Conservation (phyloP, 306 rosid genomes). For the Gynostemma pentaphyllum region DNA sequence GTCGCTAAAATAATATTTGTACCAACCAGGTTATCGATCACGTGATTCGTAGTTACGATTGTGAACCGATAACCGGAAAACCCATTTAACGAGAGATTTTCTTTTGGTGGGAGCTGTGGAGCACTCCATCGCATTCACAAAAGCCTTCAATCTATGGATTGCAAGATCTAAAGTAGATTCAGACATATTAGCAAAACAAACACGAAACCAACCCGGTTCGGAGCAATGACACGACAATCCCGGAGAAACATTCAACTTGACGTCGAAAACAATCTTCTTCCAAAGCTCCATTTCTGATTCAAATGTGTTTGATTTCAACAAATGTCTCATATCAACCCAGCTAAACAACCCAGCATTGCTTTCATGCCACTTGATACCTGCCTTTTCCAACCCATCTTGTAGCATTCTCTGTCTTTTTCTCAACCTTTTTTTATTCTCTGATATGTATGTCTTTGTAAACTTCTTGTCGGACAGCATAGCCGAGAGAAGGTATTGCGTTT, state of each 20-base stretch:
- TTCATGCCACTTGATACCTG: neutral
- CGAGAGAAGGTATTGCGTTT: constrained; percentile 8
- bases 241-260: constrained; percentile 7
- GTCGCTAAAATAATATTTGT: neutral
- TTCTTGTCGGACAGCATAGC: constrained; percentile 2
- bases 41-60: neutral
- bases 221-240: constrained; percentile 12
- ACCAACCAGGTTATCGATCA: neutral
- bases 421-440: constrained; percentile 4
- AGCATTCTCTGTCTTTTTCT: neutral
- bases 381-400: neutral
- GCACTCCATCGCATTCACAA: neutral
- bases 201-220: constrained; percentile 12
- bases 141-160: neutral
- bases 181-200: constrained; percentile 10
- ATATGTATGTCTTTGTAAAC: constrained; percentile 1
- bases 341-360: constrained; percentile 4
- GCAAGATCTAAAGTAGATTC: neutral
- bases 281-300: constrained; percentile 13
- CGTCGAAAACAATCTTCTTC: constrained; percentile 9
- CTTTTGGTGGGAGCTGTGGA: neutral
- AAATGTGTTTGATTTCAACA: neutral
- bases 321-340: constrained; percentile 12
- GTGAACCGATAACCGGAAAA: constrained; percentile 6
- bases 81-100: neutral